These are phyloP conservation scores for Saprolegnia diclina DNA, from an alignment of 352 stramenopile species.

Conservation along the genomic window DNA sequence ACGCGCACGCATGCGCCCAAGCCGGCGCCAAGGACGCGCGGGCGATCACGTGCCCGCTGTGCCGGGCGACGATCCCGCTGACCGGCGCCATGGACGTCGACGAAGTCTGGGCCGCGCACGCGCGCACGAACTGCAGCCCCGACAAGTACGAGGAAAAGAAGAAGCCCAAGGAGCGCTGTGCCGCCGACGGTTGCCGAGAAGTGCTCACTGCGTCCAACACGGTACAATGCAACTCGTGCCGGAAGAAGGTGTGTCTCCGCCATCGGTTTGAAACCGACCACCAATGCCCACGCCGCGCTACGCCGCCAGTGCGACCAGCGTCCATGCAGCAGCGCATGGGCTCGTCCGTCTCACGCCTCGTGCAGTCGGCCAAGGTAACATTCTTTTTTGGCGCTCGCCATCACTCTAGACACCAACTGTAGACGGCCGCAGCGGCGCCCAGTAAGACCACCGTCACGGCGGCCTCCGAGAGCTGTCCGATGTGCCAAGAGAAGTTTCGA, in stretches of 20 bases:
- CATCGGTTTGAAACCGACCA: slow-evolving; percentile 77
- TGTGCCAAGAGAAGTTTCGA: slow-evolving; percentile 64
- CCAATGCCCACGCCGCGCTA: slow-evolving; percentile 40
- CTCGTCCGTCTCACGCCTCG: slow-evolving; percentile 38
- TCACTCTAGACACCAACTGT: neutral
- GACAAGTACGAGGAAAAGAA: slow-evolving; percentile 36
- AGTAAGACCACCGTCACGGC: slow-evolving; percentile 32
- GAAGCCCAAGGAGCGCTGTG: slow-evolving; percentile 67
- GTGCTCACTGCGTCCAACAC: slow-evolving; percentile 62
- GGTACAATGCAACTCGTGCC: slow-evolving; percentile 63
- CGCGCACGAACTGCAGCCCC: slow-evolving; percentile 38
- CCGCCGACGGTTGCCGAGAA: slow-evolving; percentile 49
- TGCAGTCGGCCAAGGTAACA: slow-evolving; percentile 43
- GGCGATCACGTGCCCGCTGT: slow-evolving; percentile 69
- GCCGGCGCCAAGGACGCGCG: slow-evolving; percentile 57
- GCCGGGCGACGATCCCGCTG: slow-evolving; percentile 56
- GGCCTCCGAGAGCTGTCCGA: slow-evolving; percentile 53
- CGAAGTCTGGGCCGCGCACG: slow-evolving; percentile 61
- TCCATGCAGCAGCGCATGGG: slow-evolving; percentile 28
- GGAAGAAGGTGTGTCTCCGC: slow-evolving; percentile 62
- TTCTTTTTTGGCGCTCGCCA: neutral
- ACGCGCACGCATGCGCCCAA: slow-evolving; percentile 59
- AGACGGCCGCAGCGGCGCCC: slow-evolving; percentile 26
- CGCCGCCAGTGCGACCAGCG: slow-evolving; percentile 10
- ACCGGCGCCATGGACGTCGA: slow-evolving; percentile 73